Evolutionary conservation across 805 yeast species (phyloP).

Genomic region (Clavispora fructus): DNA sequence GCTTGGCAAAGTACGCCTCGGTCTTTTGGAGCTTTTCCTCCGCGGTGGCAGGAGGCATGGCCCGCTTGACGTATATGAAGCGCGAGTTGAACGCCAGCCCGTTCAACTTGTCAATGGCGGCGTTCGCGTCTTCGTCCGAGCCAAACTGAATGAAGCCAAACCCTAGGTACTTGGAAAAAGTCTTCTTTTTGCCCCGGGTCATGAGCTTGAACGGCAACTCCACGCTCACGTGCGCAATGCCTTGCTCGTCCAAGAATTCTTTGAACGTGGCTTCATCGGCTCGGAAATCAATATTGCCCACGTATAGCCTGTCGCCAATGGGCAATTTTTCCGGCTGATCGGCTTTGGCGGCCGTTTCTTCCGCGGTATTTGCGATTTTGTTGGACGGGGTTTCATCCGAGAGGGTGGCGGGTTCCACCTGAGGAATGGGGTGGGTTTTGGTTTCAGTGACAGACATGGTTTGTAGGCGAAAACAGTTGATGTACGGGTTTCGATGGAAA

Average conservation of each 20-base stretch:
- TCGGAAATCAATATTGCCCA: constrained; percentile 39
- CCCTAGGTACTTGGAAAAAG: constrained; percentile 45
- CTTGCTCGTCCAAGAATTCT: constrained; percentile 40
- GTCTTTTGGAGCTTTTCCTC: constrained; percentile 36
- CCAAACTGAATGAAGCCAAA: constrained; percentile 57
- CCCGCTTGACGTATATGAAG: constrained; percentile 47
- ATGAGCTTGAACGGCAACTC: constrained; percentile 47
- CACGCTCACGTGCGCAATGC: constrained; percentile 40
- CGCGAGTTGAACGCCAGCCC: constrained; percentile 42
- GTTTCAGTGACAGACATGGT: neutral
- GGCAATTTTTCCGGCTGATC: constrained; percentile 9
- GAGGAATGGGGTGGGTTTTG: too few species aligned
- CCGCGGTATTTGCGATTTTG: too few species aligned
- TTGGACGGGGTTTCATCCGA: too few species aligned
- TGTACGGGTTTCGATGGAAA: neutral
- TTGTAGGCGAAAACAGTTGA: too few species aligned
- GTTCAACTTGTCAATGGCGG: constrained; percentile 38
- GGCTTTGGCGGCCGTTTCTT: neutral
- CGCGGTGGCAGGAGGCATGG: constrained; percentile 47
- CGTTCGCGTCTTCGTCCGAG: constrained; percentile 38
- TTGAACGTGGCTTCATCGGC: constrained; percentile 41
- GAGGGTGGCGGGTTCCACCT: too few species aligned
- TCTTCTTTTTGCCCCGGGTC: constrained; percentile 24
- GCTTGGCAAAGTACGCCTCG: constrained; percentile 29
- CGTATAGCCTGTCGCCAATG: constrained; percentile 42